Conservation (phyloP, 2,329 filamentous ascomycete species). For the Colletotrichum kahawae region DNA sequence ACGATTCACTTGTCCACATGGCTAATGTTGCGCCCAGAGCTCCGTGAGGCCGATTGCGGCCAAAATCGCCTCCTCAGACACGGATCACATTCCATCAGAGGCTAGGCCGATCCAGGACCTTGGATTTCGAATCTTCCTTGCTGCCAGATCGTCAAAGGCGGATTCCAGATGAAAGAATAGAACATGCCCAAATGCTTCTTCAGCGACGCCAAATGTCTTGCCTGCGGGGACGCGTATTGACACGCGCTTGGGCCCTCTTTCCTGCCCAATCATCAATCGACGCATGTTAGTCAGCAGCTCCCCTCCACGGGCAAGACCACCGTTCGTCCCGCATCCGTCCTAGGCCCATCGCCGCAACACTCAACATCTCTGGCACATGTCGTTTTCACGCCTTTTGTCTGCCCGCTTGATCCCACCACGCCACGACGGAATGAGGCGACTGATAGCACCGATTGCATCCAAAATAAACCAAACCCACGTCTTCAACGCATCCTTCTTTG, state of each 20-base stretch:
- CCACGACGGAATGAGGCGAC: background rate
- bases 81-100: background rate
- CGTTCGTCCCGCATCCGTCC: constrained; percentile 1
- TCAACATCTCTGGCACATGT: background rate
- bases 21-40: background rate
- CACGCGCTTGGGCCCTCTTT: background rate
- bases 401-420: background rate
- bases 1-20: background rate
- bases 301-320: background rate
- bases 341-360: background rate
- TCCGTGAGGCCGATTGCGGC: background rate
- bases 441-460: background rate
- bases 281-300: background rate
- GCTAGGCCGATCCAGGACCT: background rate
- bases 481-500: background rate
- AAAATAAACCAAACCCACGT: background rate
- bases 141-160: background rate
- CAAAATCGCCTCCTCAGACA: background rate
- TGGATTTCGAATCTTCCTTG: background rate
- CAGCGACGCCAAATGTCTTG: background rate
- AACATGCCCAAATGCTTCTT: background rate
- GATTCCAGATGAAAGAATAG: background rate
- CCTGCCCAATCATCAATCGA: background rate
- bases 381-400: background rate
- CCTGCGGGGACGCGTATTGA: background rate